Percentiles rank a stretch among this genome's conserved stretches.
Evolutionary conservation across 768 basidiomycete genomes (phyloP).

Genomic region (Psilocybe cyanescens): DNA sequence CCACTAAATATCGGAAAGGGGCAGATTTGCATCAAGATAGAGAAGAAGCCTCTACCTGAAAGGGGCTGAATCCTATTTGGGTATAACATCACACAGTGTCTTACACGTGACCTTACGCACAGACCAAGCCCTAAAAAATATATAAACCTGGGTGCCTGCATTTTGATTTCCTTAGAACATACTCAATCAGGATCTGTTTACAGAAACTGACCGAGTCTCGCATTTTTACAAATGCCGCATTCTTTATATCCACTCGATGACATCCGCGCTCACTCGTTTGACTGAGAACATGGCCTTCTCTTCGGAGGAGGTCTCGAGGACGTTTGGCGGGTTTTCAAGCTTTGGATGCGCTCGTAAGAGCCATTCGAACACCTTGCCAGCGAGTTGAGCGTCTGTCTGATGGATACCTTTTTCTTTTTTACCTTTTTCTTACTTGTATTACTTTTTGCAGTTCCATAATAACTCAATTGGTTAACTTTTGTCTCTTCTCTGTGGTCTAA

Average conservation of each 20-base stretch:
- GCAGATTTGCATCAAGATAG: no score
- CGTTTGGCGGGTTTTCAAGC: slow-evolving; percentile 53
- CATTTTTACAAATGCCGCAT: slow-evolving; percentile 79
- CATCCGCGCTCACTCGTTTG: slow-evolving; percentile 62
- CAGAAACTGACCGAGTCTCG: slow-evolving; percentile 82
- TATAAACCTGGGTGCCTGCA: slow-evolving; percentile 24
- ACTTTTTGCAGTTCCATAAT: not conserved
- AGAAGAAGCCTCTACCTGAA: no score
- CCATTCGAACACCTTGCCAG: slow-evolving; percentile 35
- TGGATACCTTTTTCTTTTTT: slow-evolving; percentile 41
- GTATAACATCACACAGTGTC: no score
- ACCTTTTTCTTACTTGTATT: not conserved
- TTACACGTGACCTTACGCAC: slow-evolving; percentile 28
- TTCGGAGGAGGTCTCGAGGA: slow-evolving; percentile 55
- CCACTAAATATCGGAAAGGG: no score
- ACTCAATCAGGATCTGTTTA: slow-evolving; percentile 85
- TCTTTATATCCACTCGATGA: slow-evolving; percentile 77
- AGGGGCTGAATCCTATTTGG: no score
- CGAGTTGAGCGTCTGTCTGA: slow-evolving; percentile 68
- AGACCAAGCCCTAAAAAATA: slow-evolving; percentile 27
- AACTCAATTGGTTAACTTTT: not conserved
- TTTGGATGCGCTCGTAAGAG: slow-evolving; percentile 6
- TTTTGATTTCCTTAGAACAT: slow-evolving; percentile 59
- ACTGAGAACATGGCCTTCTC: slow-evolving; percentile 62
- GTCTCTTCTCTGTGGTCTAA: no score